Conservation (phyloP, 768 basidiomycete species). For the Mrakia blollopis region DNA sequence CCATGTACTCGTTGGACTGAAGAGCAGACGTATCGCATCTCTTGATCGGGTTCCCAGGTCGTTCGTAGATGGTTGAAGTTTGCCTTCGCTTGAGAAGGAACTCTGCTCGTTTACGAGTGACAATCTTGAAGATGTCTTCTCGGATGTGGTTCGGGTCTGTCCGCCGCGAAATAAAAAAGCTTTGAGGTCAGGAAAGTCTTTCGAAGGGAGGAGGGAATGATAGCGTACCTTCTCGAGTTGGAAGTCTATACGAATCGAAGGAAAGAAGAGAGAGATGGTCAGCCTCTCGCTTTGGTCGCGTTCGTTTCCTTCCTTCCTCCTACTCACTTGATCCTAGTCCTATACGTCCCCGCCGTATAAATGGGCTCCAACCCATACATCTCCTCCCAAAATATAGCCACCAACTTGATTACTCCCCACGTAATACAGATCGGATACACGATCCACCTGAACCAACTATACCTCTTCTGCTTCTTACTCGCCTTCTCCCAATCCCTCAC, state of each 20-base stretch:
- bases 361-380: not conserved
- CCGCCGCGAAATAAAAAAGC: not conserved
- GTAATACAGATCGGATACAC: not conserved
- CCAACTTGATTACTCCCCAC: not conserved
- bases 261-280: not conserved
- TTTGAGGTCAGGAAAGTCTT: not conserved
- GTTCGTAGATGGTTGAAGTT: not conserved
- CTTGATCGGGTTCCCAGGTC: slow-evolving; percentile 14
- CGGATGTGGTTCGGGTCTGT: slow-evolving; percentile 21
- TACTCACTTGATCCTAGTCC: not conserved
- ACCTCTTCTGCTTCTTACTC: not conserved
- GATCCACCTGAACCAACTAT: not conserved
- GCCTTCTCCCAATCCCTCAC: not conserved
- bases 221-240: not conserved
- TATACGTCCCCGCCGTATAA: not conserved
- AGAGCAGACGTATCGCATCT: slow-evolving; percentile 67
- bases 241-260: not conserved
- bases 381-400: not conserved
- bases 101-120: slow-evolving; percentile 15
- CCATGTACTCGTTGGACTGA: slow-evolving; percentile 82
- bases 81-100: slow-evolving; percentile 5
- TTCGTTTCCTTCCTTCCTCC: not conserved
- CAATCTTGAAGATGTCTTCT: slow-evolving; percentile 19
- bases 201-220: not conserved
- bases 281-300: no score